phyloP scores from a whole-genome alignment of 2,329 filamentous ascomycete genomes.

The Curvularia eragrostidis region DNA sequence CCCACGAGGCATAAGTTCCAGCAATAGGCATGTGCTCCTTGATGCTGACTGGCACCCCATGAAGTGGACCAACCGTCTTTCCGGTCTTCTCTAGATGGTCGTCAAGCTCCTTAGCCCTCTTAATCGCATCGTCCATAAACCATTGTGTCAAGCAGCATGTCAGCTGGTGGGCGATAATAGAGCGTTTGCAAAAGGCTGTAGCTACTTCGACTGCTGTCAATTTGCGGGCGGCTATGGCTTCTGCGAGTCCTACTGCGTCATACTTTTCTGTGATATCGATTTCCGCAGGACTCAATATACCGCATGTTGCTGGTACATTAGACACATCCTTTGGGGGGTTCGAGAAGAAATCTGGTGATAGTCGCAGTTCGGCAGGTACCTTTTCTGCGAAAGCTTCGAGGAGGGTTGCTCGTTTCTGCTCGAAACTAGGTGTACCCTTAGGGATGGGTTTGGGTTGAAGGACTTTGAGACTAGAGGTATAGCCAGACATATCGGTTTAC shows the following conservation, averaged over 20 bases:
- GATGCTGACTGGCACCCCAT: conserved; percentile 61
- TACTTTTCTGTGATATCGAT: conserved; percentile 58
- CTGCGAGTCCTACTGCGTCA: conserved; percentile 53
- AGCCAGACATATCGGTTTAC: conserved; percentile 8
- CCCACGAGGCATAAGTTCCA: conserved; percentile 64
- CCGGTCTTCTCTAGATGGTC: conserved; percentile 49
- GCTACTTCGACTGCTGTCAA: conserved; percentile 52
- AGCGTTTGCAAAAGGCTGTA: conserved; percentile 26
- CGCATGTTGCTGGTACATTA: conserved; percentile 41
- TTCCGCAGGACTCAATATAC: conserved; percentile 56
- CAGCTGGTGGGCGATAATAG: conserved; percentile 29
- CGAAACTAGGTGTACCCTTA: conserved; percentile 28
- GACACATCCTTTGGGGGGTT: conserved; percentile 28
- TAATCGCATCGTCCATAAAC: conserved; percentile 30
- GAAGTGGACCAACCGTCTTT: conserved; percentile 44
- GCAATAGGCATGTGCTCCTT: conserved; percentile 59
- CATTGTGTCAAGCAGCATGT: conserved; percentile 30
- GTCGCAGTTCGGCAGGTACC: conserved; percentile 20
- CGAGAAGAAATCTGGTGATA: conserved; percentile 16
- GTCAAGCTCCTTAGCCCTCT: conserved; percentile 46
- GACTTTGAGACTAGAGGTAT: conserved; percentile 10
- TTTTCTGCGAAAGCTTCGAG: conserved; percentile 25
- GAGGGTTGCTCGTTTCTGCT: conserved; percentile 22
- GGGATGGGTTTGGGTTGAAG: conserved; percentile 22
- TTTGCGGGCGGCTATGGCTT: conserved; percentile 47